Conservation (phyloP, 176 grass and related monocot genomes). For the Miscanthus lutarioriparius region DNA sequence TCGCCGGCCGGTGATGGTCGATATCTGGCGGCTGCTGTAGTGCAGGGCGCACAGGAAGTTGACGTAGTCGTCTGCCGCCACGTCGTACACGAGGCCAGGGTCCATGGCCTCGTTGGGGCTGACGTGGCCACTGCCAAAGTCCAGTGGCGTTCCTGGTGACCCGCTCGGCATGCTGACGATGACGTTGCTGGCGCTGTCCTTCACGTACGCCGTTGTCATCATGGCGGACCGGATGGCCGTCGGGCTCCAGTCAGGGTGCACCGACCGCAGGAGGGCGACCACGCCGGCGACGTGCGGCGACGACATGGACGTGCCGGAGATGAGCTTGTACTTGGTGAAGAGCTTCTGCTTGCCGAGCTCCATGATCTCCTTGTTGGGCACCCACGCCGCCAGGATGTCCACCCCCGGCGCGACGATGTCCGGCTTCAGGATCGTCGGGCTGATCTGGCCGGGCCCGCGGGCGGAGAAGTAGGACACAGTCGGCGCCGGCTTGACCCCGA, state of each 20-base stretch:
- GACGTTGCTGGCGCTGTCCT: conserved; percentile 47
- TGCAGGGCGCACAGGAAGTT: conserved; percentile 55
- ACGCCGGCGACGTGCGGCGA: conserved; percentile 70
- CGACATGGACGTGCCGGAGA: conserved; percentile 84
- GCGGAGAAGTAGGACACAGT: conserved; percentile 67
- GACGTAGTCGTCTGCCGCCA: conserved; percentile 55
- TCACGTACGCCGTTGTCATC: conserved; percentile 71
- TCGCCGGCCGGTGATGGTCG: conserved; percentile 38
- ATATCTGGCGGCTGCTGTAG: conserved; percentile 52
- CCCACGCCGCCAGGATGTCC: conserved; percentile 81
- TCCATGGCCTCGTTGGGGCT: conserved; percentile 60
- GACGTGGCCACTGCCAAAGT: conserved; percentile 68
- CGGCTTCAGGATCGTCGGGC: conserved; percentile 73
- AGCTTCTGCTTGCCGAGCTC: conserved; percentile 29
- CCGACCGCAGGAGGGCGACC: conserved; percentile 54
- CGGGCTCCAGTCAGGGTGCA: conserved; percentile 68
- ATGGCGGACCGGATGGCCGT: conserved; percentile 70
- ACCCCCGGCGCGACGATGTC: conserved; percentile 74
- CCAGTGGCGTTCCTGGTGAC: conserved; percentile 49
- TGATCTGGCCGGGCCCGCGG: conserved; percentile 57
- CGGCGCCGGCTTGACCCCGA: conserved; percentile 67
- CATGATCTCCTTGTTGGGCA: conserved; percentile 48
- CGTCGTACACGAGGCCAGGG: conserved; percentile 71
- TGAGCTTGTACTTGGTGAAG: conserved; percentile 51
- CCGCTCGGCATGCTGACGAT: conserved; percentile 34